Conservation (phyloP, 495 filamentous ascomycete genomes). For the Hypoxylon subgilvum region DNA sequence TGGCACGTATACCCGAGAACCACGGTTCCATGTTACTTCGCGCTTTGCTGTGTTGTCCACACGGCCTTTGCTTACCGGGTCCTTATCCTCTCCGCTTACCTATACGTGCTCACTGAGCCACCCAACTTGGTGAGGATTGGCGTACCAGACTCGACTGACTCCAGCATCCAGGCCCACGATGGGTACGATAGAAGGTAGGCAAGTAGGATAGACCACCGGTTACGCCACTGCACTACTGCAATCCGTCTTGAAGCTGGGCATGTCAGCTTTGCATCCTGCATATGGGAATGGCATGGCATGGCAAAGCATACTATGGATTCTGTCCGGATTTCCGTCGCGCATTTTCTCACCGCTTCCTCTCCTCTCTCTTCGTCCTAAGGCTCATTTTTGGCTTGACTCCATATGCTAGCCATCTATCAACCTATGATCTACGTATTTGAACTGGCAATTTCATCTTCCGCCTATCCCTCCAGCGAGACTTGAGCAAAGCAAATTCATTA, state of each 20-base stretch:
- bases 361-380: constrained; percentile 25
- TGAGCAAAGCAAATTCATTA: constrained; percentile 7
- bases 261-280: constrained; percentile 36
- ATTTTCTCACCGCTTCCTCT: constrained; percentile 31
- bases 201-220: constrained; percentile 35
- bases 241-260: constrained; percentile 31
- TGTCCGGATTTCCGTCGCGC: constrained; percentile 33
- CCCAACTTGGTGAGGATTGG: constrained; percentile 22
- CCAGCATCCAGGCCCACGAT: constrained; percentile 22
- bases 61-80: no score
- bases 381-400: constrained; percentile 16
- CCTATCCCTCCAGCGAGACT: constrained; percentile 5
- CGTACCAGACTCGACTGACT: constrained; percentile 22
- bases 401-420: constrained; percentile 31
- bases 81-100: background rate
- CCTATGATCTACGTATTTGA: constrained; percentile 32
- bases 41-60: constrained; percentile 33
- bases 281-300: no score
- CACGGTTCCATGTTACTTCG: constrained; percentile 30
- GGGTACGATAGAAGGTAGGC: constrained; percentile 23
- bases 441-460: constrained; percentile 13
- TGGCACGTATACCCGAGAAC: constrained; percentile 24
- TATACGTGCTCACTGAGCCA: constrained; percentile 8
- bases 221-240: constrained; percentile 38
- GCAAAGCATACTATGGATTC: no score